phyloP scores from a whole-genome alignment of 1,284 basidiomycete species.

The Takashimella koratensis region DNA sequence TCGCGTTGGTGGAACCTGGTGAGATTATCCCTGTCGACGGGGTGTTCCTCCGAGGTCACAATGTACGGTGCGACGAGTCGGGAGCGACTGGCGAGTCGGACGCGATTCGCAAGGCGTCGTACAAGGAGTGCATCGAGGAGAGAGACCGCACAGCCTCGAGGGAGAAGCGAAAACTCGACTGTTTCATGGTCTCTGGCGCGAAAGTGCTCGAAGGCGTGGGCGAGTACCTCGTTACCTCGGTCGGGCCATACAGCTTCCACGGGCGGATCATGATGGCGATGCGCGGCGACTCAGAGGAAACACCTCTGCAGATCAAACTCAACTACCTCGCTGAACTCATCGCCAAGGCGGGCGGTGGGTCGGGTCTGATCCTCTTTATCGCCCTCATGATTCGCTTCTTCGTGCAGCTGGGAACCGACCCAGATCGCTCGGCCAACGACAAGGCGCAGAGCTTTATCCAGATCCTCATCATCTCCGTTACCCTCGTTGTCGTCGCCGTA shows the following conservation, averaged over 20 bases:
- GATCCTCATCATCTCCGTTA: constrained; percentile 60
- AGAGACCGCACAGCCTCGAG: constrained; percentile 25
- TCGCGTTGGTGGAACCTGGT: constrained; percentile 88
- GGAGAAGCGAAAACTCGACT: constrained; percentile 67
- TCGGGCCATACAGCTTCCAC: constrained; percentile 89
- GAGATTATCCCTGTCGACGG: constrained; percentile 96
- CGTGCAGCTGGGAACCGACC: constrained; percentile 69
- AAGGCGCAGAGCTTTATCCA: constrained; percentile 70
- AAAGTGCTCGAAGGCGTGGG: constrained; percentile 96
- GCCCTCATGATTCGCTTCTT: constrained; percentile 93
- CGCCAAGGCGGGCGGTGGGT: constrained; percentile 78
- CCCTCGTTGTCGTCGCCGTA: constrained; percentile 92
- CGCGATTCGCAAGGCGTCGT: constrained; percentile 83
- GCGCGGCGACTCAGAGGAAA: constrained; percentile 52
- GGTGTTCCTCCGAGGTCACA: constrained; percentile 86
- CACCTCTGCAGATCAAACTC: constrained; percentile 90
- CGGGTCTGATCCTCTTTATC: constrained; percentile 76
- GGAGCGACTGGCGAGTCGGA: constrained; percentile 95
- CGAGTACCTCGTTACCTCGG: constrained; percentile 84
- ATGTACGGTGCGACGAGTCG: constrained; percentile 93
- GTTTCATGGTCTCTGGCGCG: constrained; percentile 88
- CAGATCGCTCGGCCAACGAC: constrained; percentile 64
- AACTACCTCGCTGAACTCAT: constrained; percentile 90
- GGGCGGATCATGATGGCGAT: constrained; percentile 85
- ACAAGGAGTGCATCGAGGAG: constrained; percentile 66